These are phyloP conservation scores for Alisma plantagoaquatica DNA, from an alignment of 106 monocot species.

Conservation along the genomic window DNA sequence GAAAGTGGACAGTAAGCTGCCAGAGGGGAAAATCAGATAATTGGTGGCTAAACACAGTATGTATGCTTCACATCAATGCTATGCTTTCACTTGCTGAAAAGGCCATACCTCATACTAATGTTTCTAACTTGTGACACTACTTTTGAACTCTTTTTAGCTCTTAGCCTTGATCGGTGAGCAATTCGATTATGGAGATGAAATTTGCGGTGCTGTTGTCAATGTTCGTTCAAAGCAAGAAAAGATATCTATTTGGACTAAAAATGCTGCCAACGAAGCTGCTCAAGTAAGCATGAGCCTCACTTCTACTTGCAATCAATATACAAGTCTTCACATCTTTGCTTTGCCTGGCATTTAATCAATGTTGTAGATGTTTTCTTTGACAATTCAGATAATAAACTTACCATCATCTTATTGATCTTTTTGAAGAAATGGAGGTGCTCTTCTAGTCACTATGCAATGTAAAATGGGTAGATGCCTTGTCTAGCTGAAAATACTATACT, in stretches of 20 bases:
- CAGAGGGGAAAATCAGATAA: slow-evolving; percentile 64
- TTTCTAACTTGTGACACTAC: neutral
- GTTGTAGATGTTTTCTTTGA: neutral
- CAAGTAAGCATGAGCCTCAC: slow-evolving; percentile 38
- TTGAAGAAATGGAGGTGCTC: too few species aligned
- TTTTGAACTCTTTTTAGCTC: slow-evolving; percentile 24
- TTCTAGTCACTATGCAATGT: too few species aligned
- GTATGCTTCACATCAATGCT: too few species aligned
- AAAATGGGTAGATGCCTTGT: too few species aligned
- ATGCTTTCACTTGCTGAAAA: too few species aligned
- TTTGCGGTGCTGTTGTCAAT: slow-evolving; percentile 92
- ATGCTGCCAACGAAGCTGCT: slow-evolving; percentile 72
- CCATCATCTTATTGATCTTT: too few species aligned
- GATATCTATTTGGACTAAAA: slow-evolving; percentile 86
- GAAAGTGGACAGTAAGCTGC: slow-evolving; percentile 78
- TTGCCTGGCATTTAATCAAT: neutral
- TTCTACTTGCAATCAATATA: neutral
- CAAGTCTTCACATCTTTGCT: neutral
- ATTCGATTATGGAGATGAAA: slow-evolving; percentile 87
- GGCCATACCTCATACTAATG: neutral
- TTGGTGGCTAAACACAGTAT: slow-evolving; percentile 79
- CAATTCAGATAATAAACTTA: too few species aligned
- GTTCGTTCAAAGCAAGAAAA: slow-evolving; percentile 67
- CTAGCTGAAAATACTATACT: too few species aligned
- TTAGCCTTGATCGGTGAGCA: slow-evolving; percentile 95